phyloP scores from a whole-genome alignment of 345 rosid genomes.

The Populus nigra region DNA sequence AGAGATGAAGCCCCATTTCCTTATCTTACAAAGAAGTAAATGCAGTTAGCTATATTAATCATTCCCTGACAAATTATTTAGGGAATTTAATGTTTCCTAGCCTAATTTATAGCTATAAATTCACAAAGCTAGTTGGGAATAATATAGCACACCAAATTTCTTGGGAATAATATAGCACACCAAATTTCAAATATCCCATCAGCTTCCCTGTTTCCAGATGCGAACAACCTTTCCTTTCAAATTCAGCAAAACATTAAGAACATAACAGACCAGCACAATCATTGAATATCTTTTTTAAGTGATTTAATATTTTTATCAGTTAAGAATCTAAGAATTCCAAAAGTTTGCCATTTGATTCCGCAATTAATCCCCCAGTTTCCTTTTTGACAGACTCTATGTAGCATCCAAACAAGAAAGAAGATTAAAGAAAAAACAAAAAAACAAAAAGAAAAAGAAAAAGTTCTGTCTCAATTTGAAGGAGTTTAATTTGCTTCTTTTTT shows the following conservation, averaged over 20 bases:
- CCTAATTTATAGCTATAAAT: background rate
- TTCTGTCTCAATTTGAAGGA: conserved; percentile 8
- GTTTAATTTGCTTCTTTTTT: background rate
- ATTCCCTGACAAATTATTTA: background rate
- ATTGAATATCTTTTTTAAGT: background rate
- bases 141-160: background rate
- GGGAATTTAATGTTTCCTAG: background rate
- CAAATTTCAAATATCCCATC: background rate
- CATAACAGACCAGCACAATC: conserved; percentile 30
- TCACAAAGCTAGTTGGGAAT: background rate
- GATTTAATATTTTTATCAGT: conserved; percentile 4
- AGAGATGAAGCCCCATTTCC: background rate
- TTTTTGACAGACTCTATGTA: conserved; percentile 22
- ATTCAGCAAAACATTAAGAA: background rate
- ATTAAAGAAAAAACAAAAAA: conserved; percentile 1
- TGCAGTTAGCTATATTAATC: background rate
- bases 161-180: background rate
- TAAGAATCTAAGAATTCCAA: conserved; percentile 7
- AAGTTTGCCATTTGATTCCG: conserved; percentile 12
- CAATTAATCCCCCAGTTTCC: conserved; percentile 23
- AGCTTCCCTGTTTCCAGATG: background rate
- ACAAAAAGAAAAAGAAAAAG: background rate
- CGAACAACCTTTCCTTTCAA: background rate
- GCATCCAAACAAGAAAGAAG: conserved; percentile 13
- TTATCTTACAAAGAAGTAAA: background rate